Evolutionary conservation across 1,284 basidiomycete species (phyloP), one percentile per base, ranked within the genome.

Genomic region (Marasmius fiardii): DNA sequence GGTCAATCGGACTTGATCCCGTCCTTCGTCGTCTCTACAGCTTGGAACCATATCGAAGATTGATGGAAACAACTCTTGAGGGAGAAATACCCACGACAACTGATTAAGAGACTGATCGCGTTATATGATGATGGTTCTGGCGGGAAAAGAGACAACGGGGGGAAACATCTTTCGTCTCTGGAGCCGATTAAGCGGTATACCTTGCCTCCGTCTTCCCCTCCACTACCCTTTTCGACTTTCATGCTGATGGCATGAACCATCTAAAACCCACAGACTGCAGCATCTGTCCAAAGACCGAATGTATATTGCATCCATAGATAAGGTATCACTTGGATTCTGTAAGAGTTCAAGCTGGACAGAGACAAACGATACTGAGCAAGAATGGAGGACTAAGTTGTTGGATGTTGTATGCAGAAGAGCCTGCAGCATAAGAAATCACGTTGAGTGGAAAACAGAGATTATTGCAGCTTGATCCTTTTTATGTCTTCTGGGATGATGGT

Each of bases 21-120:
- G 33, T 11, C 53, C 48, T 23, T 59, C 58, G 18, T 59, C 58
- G 31, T 59, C 58, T 10, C 24, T 59, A 57, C 52, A 39, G 48
- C 34, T 3, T 52, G 51, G 8, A 56, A 26, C n/a, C n/a, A 26
- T 57, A 59, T 2, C 43, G n/a, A 11, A 59, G 52, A 16, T 57
- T 52, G 21, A 59, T 59, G 7, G 51, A 52, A 4, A 59, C 52
- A 7, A 49, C 49, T 35, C 57, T 54, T 33, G 39, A 23, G 6
- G 50, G 50, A 12, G 28, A 21, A 33, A 58, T 33, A 21, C 55
- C 55, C 43, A 53, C 57, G 5, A 58, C 54, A n/a, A 14, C 28
- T 37, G 1, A 58, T 51, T 12, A 49, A 54, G 18, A 56, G 55
- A 6, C 55, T 53, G 33, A 18, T 11, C 3, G 35, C 5, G 5